Percentiles rank a stretch among this genome's conserved stretches.
phyloP scores from a whole-genome alignment of 2,329 filamentous ascomycete genomes.

The Colletotrichum sp. region DNA sequence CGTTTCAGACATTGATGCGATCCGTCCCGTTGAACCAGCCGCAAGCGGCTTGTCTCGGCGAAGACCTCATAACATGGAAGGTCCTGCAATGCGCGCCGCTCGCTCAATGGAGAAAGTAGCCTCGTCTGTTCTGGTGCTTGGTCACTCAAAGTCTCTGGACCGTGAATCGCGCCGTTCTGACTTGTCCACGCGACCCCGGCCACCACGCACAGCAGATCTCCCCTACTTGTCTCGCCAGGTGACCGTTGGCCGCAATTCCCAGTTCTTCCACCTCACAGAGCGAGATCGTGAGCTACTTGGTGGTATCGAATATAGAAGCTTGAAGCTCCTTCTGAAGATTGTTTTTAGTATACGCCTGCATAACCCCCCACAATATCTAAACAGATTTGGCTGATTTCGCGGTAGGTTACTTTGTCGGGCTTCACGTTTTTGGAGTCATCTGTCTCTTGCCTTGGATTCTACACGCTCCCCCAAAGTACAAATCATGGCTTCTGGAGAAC shows the following conservation, averaged over 20 bases:
- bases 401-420: conserved; percentile 48
- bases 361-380: not conserved
- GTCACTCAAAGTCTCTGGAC: not conserved
- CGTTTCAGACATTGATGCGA: not conserved
- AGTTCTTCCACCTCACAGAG: conserved; percentile 46
- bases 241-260: conserved; percentile 50
- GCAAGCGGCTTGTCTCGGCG: not conserved
- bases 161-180: not conserved
- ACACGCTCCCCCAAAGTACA: conserved; percentile 42
- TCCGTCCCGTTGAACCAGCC: not conserved
- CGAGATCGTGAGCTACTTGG: conserved; percentile 49
- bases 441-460: conserved; percentile 54
- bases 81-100: not conserved
- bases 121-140: not conserved
- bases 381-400: not conserved
- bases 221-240: conserved; percentile 46
- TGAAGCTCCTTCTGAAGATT: conserved; percentile 54
- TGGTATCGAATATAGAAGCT: conserved; percentile 55
- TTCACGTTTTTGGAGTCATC: conserved; percentile 52
- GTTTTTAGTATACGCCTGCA: conserved; percentile 34
- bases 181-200: not conserved
- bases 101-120: conserved; percentile 22
- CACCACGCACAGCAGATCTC: conserved; percentile 27
- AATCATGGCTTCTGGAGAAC: conserved; percentile 39
- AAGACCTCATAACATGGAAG: not conserved